A percentile compares a stretch with the other conserved stretches of the same genome.
Conservation (phyloP, 2,329 filamentous ascomycete species). For the Colletotrichum limetticola region DNA sequence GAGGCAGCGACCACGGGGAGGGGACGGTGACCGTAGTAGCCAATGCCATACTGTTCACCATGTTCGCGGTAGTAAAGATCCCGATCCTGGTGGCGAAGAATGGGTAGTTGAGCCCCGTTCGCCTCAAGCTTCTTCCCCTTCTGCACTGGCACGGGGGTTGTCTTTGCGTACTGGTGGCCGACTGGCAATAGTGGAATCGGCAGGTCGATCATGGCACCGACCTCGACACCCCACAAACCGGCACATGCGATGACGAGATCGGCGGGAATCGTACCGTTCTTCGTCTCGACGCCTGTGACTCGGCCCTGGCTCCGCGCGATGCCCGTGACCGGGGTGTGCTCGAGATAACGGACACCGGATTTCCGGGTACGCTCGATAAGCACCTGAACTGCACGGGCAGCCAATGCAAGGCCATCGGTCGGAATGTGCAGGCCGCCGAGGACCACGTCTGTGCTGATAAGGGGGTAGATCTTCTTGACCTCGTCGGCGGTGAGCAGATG, state of each 20-base stretch:
- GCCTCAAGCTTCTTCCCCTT: conserved; percentile 47
- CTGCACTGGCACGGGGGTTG: conserved; percentile 59
- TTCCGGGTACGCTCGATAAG: conserved; percentile 67
- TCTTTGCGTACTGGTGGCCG: conserved; percentile 73
- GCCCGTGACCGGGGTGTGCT: conserved; percentile 65
- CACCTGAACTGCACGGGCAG: conserved; percentile 69
- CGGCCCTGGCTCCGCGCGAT: conserved; percentile 59
- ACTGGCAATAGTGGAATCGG: conserved; percentile 69
- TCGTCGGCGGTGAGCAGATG: conserved; percentile 61
- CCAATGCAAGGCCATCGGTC: conserved; percentile 69
- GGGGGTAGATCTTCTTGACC: conserved; percentile 64
- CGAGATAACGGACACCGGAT: conserved; percentile 69
- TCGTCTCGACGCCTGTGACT: conserved; percentile 67
- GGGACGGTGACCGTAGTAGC: conserved; percentile 71
- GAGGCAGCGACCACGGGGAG: conserved; percentile 68
- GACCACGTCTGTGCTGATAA: conserved; percentile 62
- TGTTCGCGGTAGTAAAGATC: conserved; percentile 75
- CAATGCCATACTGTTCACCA: conserved; percentile 70
- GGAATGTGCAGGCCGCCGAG: conserved; percentile 70
- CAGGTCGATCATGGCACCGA: conserved; percentile 69
- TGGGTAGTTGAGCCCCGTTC: conserved; percentile 65
- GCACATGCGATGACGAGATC: conserved; percentile 73
- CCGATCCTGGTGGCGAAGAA: conserved; percentile 71
- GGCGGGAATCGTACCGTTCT: conserved; percentile 59
- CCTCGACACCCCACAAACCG: conserved; percentile 74